Conservation (phyloP, 1,284 basidiomycete species). For the Fistulina hepatica region DNA sequence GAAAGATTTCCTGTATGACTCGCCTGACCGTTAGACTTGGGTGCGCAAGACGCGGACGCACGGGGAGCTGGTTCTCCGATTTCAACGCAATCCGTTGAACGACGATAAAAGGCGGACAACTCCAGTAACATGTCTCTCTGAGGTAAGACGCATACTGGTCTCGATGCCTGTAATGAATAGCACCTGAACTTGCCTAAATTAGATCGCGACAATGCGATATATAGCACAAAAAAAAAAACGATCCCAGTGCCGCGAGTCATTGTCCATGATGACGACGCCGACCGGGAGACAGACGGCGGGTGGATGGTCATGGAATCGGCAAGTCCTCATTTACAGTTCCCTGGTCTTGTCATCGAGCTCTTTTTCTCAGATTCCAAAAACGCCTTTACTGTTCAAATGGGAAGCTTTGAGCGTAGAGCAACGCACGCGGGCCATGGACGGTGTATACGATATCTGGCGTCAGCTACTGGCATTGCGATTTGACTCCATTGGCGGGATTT, state of each 20-base stretch:
- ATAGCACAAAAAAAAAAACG: too few relatives aligned
- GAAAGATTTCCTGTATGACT: too few relatives aligned
- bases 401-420: background rate
- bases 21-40: too few relatives aligned
- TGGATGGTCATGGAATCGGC: constrained; percentile 3
- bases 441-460: background rate
- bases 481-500: background rate
- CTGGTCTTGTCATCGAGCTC: background rate
- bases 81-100: too few relatives aligned
- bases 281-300: background rate
- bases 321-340: background rate
- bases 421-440: background rate
- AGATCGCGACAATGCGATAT: too few relatives aligned
- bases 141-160: too few relatives aligned
- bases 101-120: too few relatives aligned
- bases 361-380: background rate
- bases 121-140: too few relatives aligned
- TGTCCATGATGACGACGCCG: background rate
- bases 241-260: constrained; percentile 1
- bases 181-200: too few relatives aligned
- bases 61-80: too few relatives aligned
- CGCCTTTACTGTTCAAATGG: background rate
- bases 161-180: too few relatives aligned
- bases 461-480: constrained; percentile 1
- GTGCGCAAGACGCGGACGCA: too few relatives aligned